Evolutionary conservation across 2,329 filamentous ascomycete genomes (phyloP), one percentile per base, ranked within the genome.

Genomic region (Parasarocladium wereldwijsianum): DNA sequence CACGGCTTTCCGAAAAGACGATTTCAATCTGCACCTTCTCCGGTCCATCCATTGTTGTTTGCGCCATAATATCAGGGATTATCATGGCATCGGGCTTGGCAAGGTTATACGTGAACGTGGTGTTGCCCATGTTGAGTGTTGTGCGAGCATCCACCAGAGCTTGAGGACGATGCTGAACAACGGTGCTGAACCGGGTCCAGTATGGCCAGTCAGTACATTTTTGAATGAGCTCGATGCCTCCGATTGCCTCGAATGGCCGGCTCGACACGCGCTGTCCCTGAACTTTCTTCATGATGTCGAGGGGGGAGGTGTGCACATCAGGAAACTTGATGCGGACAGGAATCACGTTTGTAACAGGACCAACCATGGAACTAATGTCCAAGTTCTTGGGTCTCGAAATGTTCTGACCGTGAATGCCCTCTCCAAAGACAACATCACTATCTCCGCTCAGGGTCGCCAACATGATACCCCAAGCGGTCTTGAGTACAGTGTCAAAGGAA

Each of bases 401-500:
- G 34, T 62, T 58, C 13, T 62, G 60, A 1, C 61, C 61, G 8
- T 62, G 58, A 10, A 69, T 50, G 3, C 63, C 46, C 39, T 70
- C 62, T 6, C 68, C 70, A 33, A 73, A 73, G 4, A 71, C 54
- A 6, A 74, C 57, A 24, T 74, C 69, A 5, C 56, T 47, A 0
- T 45, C 51, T 0, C 54, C 58, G 0, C 64, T 60, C 8, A 70
- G 45, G 15, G 56, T 62, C 0, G 64, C 61, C 6, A 75, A 54
- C 0, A 65, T 58, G 35, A 66, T 58, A 1, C 66, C 61, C 67
- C 70, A 75, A 0, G 67, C 67, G 0, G 65, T 60, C 42, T 70
- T 70, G 19, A 73, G 51, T 3, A 73, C 55, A 0, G 63, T 60
- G 34, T 66, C 62, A 21, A 65, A 63, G 0, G 55, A 52, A 34